Conservation (phyloP, 2,329 filamentous ascomycete species). For the Venturia oleaginea region DNA sequence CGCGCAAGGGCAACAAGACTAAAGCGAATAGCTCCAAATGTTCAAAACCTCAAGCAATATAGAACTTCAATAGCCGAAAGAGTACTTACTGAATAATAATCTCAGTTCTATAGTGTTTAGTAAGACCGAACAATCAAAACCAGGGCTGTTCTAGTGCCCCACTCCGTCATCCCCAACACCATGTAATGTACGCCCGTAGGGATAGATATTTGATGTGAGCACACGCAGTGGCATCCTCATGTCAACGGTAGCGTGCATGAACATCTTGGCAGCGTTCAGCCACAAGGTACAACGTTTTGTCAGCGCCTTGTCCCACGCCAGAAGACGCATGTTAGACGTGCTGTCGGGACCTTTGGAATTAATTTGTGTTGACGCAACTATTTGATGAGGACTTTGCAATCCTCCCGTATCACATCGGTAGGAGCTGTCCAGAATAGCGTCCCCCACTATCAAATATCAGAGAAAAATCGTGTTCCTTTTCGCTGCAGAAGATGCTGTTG, state of each 20-base stretch:
- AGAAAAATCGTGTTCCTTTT: not conserved
- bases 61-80: not conserved
- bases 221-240: not conserved
- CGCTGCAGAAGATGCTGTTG: not conserved
- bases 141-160: not conserved
- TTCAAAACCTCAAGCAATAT: not conserved
- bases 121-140: not conserved
- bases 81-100: not conserved
- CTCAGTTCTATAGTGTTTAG: not conserved
- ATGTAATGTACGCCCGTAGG: not conserved
- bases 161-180: not conserved
- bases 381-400: too few relatives aligned
- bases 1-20: not conserved
- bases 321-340: not conserved
- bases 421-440: too few relatives aligned
- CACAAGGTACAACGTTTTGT: conserved; percentile 2
- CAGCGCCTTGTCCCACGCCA: not conserved
- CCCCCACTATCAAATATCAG: too few relatives aligned
- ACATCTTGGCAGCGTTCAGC: not conserved
- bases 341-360: not conserved
- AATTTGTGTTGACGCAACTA: too few relatives aligned
- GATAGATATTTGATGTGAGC: not conserved
- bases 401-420: too few relatives aligned
- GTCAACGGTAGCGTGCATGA: not conserved
- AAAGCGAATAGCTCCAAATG: not conserved